A percentile compares a stretch with the other conserved stretches of the same genome.
phyloP scores from a whole-genome alignment of 768 basidiomycete species.

The Trametes gibbosa region DNA sequence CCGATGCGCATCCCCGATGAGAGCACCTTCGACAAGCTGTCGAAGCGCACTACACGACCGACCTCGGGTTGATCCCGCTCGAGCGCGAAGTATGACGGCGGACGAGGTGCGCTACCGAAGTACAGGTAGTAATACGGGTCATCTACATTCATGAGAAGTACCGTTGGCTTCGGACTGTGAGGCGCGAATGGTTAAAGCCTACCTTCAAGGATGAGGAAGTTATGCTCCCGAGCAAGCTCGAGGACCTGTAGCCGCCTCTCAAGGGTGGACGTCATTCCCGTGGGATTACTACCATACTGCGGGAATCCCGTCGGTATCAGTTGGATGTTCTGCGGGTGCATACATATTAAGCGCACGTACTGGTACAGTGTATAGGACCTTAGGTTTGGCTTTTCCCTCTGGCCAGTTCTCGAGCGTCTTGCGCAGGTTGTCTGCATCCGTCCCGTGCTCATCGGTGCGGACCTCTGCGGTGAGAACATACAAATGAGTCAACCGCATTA shows the following conservation, averaged over 20 bases:
- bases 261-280: constrained; percentile 71
- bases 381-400: constrained; percentile 64
- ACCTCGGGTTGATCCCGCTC: constrained; percentile 64
- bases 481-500: background rate
- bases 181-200: constrained; percentile 15
- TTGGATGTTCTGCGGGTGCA: background rate
- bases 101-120: constrained; percentile 60
- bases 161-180: background rate
- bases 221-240: constrained; percentile 64
- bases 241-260: constrained; percentile 73
- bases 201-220: constrained; percentile 88
- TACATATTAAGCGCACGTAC: constrained; percentile 34
- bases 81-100: constrained; percentile 79
- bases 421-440: constrained; percentile 58
- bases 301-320: background rate
- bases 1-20: constrained; percentile 79
- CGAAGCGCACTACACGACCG: constrained; percentile 84
- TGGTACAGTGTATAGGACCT: constrained; percentile 77
- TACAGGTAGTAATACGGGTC: constrained; percentile 82
- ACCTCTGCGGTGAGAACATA: constrained; percentile 50
- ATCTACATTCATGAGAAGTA: constrained; percentile 38
- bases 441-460: constrained; percentile 70
- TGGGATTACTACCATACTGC: constrained; percentile 85
- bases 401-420: constrained; percentile 76
- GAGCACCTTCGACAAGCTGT: constrained; percentile 84